A percentile compares a stretch with the other conserved stretches of the same genome.
These are phyloP conservation scores for Syzygium oleosum DNA, from an alignment of 345 rosid genomes.

Conservation along the genomic window DNA sequence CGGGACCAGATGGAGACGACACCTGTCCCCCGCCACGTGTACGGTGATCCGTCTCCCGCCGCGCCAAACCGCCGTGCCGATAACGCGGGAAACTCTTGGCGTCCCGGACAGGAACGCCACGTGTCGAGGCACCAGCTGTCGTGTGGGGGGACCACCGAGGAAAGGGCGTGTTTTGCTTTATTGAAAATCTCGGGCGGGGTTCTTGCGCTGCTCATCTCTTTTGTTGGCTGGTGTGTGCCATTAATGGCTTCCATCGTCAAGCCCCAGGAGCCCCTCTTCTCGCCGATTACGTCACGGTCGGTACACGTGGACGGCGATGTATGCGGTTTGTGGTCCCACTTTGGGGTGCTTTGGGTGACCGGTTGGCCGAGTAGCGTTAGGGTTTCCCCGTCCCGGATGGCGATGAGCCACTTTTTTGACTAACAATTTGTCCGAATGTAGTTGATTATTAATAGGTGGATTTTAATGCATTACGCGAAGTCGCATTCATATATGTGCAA, in stretches of 20 bases:
- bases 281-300: neutral
- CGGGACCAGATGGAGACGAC: neutral
- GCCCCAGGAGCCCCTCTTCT: neutral
- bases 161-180: neutral
- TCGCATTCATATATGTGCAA: neutral
- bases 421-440: neutral
- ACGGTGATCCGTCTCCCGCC: slow-evolving; percentile 1
- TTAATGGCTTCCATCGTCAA: neutral
- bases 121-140: neutral
- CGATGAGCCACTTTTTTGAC: neutral
- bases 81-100: neutral
- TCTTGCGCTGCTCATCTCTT: neutral
- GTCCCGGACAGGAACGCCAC: neutral
- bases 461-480: neutral
- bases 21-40: slow-evolving; percentile 32
- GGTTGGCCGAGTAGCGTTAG: neutral
- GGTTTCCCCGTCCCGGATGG: neutral
- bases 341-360: neutral
- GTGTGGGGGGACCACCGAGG: neutral
- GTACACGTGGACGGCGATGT: neutral
- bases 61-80: neutral
- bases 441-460: neutral
- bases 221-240: neutral
- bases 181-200: neutral
- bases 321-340: neutral